These are phyloP conservation scores for Ascochyta clinopodiicola DNA, from an alignment of 2,329 filamentous ascomycete species.

Conservation along the genomic window DNA sequence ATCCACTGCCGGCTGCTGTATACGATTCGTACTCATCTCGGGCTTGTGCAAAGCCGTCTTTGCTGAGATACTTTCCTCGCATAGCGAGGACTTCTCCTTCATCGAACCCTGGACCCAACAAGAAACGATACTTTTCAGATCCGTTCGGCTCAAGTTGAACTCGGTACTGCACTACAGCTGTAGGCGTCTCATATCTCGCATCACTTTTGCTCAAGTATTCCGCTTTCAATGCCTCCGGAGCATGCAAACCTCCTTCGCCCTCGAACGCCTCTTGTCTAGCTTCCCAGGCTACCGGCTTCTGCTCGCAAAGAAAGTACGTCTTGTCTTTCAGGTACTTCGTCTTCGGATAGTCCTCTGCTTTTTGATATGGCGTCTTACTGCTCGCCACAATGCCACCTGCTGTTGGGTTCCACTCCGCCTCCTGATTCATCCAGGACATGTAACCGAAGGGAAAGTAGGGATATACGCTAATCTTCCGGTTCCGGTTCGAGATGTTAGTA, in stretches of 20 bases:
- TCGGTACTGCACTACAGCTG: slow-evolving; percentile 62
- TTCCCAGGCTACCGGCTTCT: slow-evolving; percentile 60
- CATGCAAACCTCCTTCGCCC: slow-evolving; percentile 63
- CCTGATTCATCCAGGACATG: slow-evolving; percentile 69
- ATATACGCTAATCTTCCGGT: slow-evolving; percentile 59
- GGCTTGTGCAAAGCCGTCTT: slow-evolving; percentile 56
- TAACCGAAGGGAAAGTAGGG: slow-evolving; percentile 66
- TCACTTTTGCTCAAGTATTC: slow-evolving; percentile 54
- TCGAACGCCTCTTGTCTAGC: slow-evolving; percentile 61
- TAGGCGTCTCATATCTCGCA: slow-evolving; percentile 63
- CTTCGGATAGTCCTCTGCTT: slow-evolving; percentile 63
- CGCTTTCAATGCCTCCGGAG: slow-evolving; percentile 55
- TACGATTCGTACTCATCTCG: slow-evolving; percentile 59
- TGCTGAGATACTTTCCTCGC: slow-evolving; percentile 58
- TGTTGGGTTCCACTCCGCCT: slow-evolving; percentile 59
- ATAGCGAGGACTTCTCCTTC: slow-evolving; percentile 58
- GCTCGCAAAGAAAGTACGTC: slow-evolving; percentile 64
- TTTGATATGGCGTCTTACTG: slow-evolving; percentile 64
- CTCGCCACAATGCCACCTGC: slow-evolving; percentile 60
- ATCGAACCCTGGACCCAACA: slow-evolving; percentile 63
- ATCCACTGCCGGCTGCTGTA: slow-evolving; percentile 59
- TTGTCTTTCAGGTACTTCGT: slow-evolving; percentile 65
- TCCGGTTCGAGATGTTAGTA: slow-evolving; percentile 56
- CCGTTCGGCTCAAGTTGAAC: slow-evolving; percentile 50
- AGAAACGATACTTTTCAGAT: slow-evolving; percentile 58